These are phyloP conservation scores for Penstemon newberryi DNA, from an alignment of 257 asterid genomes.

Conservation along the genomic window DNA sequence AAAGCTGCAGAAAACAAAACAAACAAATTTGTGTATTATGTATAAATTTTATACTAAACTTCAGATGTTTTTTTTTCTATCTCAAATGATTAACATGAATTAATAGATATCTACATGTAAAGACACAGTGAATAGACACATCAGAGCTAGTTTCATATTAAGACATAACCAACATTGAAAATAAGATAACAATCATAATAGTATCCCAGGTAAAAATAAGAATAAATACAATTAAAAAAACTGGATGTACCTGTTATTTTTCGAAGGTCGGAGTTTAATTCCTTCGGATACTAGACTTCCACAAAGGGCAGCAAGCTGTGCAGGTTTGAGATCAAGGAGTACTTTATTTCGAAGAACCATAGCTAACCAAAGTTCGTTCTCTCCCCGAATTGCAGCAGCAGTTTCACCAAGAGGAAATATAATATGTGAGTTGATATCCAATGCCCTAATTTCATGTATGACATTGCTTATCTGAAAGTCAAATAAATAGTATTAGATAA, in stretches of 20 bases:
- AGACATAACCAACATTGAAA: background rate
- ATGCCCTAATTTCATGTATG: slow-evolving; percentile 91
- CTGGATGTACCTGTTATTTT: slow-evolving; percentile 67
- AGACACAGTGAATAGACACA: background rate
- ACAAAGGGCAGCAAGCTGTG: slow-evolving; percentile 95
- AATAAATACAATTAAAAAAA: background rate
- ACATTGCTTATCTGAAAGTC: slow-evolving; percentile 84
- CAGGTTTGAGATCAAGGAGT: slow-evolving; percentile 81
- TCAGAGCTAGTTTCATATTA: background rate
- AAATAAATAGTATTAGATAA: background rate
- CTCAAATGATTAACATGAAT: background rate
- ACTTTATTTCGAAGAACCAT: slow-evolving; percentile 85
- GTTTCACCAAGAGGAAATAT: slow-evolving; percentile 97
- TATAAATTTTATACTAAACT: background rate
- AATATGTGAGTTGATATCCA: slow-evolving; percentile 81
- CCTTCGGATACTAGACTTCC: slow-evolving; percentile 95
- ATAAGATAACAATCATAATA: background rate
- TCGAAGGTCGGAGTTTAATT: slow-evolving; percentile 88
- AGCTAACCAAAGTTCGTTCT: slow-evolving; percentile 95
- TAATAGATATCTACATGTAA: background rate
- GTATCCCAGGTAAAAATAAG: background rate
- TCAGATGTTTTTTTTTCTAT: background rate
- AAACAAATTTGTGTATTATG: slow-evolving; percentile 4
- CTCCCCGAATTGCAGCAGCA: slow-evolving; percentile 98
- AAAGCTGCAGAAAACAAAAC: slow-evolving; percentile 51